Percentiles rank a stretch among this genome's conserved stretches.
These are phyloP conservation scores for Clausena lansium DNA, from an alignment of 345 rosid genomes.

Conservation along the genomic window DNA sequence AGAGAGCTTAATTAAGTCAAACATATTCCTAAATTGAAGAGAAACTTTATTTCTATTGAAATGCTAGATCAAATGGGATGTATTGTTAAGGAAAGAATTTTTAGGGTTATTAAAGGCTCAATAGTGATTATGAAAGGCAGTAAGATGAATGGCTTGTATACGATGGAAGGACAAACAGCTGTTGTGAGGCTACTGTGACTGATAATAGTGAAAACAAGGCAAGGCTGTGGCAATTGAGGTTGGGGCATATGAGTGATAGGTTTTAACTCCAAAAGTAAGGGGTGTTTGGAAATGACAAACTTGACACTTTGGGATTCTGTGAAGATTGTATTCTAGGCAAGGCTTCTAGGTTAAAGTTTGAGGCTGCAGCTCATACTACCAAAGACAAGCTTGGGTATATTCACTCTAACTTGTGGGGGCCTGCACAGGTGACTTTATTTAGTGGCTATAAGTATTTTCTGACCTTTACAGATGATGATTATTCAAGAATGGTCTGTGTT, in stretches of 20 bases:
- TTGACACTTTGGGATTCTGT: too few species aligned
- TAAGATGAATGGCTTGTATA: not conserved
- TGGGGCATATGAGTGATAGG: not conserved
- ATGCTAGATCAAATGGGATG: not conserved
- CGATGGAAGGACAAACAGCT: rapidly evolving
- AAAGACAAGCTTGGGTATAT: too few species aligned
- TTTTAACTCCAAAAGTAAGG: too few species aligned
- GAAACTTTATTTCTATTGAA: not conserved
- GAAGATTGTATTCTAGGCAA: not conserved
- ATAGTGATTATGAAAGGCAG: not conserved
- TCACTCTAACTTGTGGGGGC: too few species aligned
- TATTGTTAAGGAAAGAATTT: not conserved
- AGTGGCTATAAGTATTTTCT: not conserved
- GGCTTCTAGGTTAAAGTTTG: not conserved
- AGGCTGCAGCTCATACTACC: not conserved
- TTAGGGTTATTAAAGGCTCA: not conserved
- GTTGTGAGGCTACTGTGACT: not conserved
- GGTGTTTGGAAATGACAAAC: too few species aligned
- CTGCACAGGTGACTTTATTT: too few species aligned
- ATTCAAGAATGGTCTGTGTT: not conserved
- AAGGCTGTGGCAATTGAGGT: not conserved
- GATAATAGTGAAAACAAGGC: not conserved
- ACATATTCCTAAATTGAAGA: too few species aligned
- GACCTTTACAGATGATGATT: not conserved
- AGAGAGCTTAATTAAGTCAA: too few species aligned